These are phyloP conservation scores for Annulohypoxylon bovei DNA, from an alignment of 495 filamentous ascomycete species.

Conservation along the genomic window DNA sequence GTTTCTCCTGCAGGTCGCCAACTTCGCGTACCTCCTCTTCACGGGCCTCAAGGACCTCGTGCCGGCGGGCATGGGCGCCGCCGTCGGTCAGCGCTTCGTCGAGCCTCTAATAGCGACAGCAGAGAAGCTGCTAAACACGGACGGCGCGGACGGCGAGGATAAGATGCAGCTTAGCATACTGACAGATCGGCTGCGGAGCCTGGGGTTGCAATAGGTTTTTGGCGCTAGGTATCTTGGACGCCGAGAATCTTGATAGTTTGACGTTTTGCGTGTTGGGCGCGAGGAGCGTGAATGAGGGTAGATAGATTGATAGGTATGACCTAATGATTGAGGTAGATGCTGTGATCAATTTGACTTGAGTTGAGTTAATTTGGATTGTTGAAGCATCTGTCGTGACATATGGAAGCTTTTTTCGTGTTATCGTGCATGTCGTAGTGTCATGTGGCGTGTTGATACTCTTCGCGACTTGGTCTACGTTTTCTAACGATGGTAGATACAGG, in stretches of 20 bases:
- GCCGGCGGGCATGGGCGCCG: slow-evolving; percentile 53
- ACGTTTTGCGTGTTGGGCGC: background rate
- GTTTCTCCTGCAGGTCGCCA: slow-evolving; percentile 59
- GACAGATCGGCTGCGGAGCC: slow-evolving; percentile 47
- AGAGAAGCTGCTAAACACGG: slow-evolving; percentile 54
- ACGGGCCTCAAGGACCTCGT: slow-evolving; percentile 52
- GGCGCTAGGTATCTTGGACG: background rate
- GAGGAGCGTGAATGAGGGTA: background rate
- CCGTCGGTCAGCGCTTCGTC: slow-evolving; percentile 63
- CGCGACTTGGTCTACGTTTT: no score
- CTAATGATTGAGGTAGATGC: background rate
- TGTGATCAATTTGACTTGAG: background rate
- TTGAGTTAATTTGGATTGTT: no score
- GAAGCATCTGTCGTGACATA: no score
- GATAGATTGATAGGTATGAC: background rate
- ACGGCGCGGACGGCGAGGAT: slow-evolving; percentile 33
- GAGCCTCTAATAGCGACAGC: slow-evolving; percentile 59
- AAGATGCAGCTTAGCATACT: slow-evolving; percentile 51
- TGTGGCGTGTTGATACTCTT: background rate
- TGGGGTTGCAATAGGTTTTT: slow-evolving; percentile 29
- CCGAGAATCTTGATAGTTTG: background rate
- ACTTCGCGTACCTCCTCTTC: slow-evolving; percentile 63
- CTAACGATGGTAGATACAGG: no score
- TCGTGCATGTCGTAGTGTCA: background rate
- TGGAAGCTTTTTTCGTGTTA: background rate